A percentile compares a stretch with the other conserved stretches of the same genome.
Evolutionary conservation across 768 basidiomycete species (phyloP).

Genomic region (Trametes cingulata): DNA sequence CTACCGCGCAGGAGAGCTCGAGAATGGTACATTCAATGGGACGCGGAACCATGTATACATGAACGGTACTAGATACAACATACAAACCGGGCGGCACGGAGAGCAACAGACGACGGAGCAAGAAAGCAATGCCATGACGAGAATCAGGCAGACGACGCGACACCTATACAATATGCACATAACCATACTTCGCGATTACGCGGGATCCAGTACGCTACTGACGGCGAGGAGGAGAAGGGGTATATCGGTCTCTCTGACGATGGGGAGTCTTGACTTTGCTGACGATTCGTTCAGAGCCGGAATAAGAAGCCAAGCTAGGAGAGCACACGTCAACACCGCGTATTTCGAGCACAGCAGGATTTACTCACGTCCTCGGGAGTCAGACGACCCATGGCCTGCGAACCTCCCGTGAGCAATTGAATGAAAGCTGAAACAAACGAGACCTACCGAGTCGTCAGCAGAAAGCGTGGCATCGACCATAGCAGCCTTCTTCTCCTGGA

Average conservation of each 20-base stretch:
- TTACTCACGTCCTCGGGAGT: constrained; percentile 70
- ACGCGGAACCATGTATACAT: not conserved
- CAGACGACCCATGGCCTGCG: constrained; percentile 87
- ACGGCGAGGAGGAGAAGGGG: not conserved
- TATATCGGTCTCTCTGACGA: not conserved
- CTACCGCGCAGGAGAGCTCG: too few relatives aligned
- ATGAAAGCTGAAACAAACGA: not conserved
- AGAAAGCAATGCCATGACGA: not conserved
- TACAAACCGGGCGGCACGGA: constrained; percentile 1
- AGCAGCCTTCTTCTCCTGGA: constrained; percentile 97
- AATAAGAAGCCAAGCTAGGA: constrained; percentile 58
- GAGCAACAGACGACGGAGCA: constrained; percentile 1
- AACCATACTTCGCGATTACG: not conserved
- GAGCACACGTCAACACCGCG: not conserved
- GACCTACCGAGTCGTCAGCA: constrained; percentile 71
- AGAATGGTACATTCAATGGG: too few relatives aligned
- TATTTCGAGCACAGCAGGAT: not conserved
- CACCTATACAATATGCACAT: not conserved
- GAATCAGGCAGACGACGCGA: too few relatives aligned
- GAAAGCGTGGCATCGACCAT: constrained; percentile 91
- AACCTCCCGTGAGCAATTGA: constrained; percentile 9
- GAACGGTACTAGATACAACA: constrained; percentile 4
- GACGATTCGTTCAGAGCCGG: constrained; percentile 41
- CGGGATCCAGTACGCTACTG: not conserved
- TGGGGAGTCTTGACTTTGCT: not conserved